Evolutionary conservation across 179 eudicot genomes (phyloP).

Genomic region (Beta corolliflora): DNA sequence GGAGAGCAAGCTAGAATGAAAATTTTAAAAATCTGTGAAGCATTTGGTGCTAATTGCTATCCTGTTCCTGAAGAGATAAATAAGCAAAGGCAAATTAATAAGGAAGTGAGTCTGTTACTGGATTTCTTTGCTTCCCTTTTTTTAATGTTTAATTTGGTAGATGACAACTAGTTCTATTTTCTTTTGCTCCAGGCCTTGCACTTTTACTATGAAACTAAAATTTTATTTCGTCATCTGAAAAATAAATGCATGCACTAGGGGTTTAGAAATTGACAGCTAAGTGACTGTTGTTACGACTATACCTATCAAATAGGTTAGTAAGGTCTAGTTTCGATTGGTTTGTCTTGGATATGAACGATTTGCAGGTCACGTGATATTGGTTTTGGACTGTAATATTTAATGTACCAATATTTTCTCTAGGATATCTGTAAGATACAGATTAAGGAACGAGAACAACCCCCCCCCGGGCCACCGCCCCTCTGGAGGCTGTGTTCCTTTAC

Average conservation of each 20-base stretch:
- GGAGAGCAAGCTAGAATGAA: slow-evolving; percentile 96
- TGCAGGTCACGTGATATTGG: neutral
- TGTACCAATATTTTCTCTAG: neutral
- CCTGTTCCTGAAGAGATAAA: slow-evolving; percentile 84
- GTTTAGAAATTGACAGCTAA: neutral
- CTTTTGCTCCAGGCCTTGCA: neutral
- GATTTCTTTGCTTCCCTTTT: neutral
- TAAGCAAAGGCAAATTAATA: slow-evolving; percentile 78
- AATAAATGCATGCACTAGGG: neutral
- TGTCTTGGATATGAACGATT: neutral
- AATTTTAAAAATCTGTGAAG: slow-evolving; percentile 94
- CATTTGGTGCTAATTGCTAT: slow-evolving; percentile 96
- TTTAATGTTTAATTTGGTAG: neutral
- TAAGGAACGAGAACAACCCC: neutral
- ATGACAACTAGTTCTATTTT: slow-evolving; percentile 8
- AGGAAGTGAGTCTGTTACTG: slow-evolving; percentile 60
- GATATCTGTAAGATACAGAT: neutral
- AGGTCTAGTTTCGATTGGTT: neutral
- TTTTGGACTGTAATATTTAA: neutral
- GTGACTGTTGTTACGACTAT: neutral
- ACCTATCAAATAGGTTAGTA: neutral
- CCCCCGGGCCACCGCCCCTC: neutral
- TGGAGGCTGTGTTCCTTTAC: neutral
- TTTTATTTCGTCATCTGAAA: neutral
- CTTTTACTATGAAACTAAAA: neutral